Percentiles rank a stretch among this genome's conserved stretches.
phyloP scores from a whole-genome alignment of 495 filamentous ascomycete species.

The Xeromyces bisporus region DNA sequence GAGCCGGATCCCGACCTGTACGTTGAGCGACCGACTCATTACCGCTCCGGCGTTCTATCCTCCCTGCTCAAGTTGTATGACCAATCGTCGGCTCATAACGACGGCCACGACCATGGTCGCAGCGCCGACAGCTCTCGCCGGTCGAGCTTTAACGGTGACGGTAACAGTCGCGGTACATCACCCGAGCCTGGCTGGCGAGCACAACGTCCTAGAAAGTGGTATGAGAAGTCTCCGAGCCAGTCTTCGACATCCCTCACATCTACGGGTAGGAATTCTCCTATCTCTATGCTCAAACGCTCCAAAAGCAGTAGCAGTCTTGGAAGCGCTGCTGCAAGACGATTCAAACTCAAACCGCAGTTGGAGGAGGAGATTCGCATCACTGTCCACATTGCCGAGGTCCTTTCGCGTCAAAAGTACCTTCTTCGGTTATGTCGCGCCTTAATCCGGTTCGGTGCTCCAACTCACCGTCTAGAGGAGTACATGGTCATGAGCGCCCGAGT shows the following conservation, averaged over 20 bases:
- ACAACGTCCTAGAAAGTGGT: constrained; percentile 41
- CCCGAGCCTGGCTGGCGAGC: constrained; percentile 23
- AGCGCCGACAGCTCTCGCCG: constrained; percentile 20
- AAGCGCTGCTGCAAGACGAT: constrained; percentile 16
- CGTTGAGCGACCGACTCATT: constrained; percentile 49
- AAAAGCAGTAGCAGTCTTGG: constrained; percentile 24
- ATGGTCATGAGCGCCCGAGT: constrained; percentile 82
- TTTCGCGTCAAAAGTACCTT: constrained; percentile 70
- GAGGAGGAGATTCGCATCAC: constrained; percentile 69
- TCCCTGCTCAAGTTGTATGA: constrained; percentile 65
- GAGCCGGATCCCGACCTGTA: constrained; percentile 47
- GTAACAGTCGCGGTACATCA: constrained; percentile 17
- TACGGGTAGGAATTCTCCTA: constrained; percentile 25
- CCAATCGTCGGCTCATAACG: constrained; percentile 7
- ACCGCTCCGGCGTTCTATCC: constrained; percentile 60
- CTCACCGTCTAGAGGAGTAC: constrained; percentile 66
- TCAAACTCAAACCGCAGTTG: no score
- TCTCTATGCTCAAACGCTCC: constrained; percentile 27
- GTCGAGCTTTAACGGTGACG: constrained; percentile 17
- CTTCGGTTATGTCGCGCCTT: constrained; percentile 70
- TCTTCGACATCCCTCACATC: constrained; percentile 31
- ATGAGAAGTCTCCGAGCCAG: constrained; percentile 37
- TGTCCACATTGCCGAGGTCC: constrained; percentile 70
- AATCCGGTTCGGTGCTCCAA: constrained; percentile 72
- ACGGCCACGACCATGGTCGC: constrained; percentile 11